A percentile compares a stretch with the other conserved stretches of the same genome.
These are phyloP conservation scores for Amanita brunnescens DNA, from an alignment of 768 basidiomycete genomes.

Conservation along the genomic window DNA sequence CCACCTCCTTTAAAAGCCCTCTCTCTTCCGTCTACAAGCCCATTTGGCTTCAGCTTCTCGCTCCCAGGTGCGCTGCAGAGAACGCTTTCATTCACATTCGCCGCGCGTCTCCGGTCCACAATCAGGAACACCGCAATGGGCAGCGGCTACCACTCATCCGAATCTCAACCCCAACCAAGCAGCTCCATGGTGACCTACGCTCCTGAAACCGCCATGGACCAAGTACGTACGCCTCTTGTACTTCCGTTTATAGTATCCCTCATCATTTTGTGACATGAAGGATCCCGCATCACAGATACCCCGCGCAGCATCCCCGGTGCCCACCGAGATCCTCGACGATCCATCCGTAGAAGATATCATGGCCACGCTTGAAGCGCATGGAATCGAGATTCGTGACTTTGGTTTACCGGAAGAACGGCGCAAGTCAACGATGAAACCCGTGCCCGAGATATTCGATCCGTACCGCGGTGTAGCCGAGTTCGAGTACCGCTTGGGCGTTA, in stretches of 20 bases:
- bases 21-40: neutral
- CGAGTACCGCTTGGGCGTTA: conserved; percentile 28
- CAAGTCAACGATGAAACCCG: conserved; percentile 10
- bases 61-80: neutral
- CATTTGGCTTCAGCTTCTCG: neutral
- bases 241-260: neutral
- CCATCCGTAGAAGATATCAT: conserved; percentile 22
- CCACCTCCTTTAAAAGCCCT: neutral
- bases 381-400: conserved; percentile 35
- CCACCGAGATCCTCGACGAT: conserved; percentile 28
- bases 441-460: conserved; percentile 31
- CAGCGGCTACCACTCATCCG: neutral
- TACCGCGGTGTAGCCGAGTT: conserved; percentile 28
- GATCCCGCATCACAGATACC: conserved; percentile 4
- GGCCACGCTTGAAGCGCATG: conserved; percentile 16
- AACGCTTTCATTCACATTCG: neutral
- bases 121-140: neutral
- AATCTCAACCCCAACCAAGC: neutral
- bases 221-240: neutral
- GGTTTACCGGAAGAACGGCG: conserved; percentile 14
- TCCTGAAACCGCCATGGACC: neutral
- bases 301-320: conserved; percentile 23
- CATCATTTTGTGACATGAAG: neutral
- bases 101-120: neutral
- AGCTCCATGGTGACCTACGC: neutral